Evolutionary conservation across 1,284 basidiomycete species (phyloP).

Genomic region (Rhizopogon hawkerae): DNA sequence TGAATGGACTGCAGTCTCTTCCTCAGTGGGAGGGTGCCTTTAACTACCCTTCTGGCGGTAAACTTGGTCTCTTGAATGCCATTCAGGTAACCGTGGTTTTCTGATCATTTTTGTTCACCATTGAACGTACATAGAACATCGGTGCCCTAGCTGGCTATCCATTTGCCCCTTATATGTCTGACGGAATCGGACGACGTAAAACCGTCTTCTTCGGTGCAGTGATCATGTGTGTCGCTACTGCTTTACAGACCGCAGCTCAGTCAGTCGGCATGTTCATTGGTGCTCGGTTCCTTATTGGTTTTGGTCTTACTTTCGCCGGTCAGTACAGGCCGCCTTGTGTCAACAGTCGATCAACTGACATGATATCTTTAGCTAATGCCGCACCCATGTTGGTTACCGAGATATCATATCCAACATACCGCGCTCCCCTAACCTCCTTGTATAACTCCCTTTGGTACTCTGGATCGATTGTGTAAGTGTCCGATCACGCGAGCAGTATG

Average conservation of each 20-base stretch:
- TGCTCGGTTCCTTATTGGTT: slow-evolving; percentile 72
- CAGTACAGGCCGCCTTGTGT: slow-evolving; percentile 9
- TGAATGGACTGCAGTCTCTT: slow-evolving; percentile 68
- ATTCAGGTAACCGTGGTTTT: slow-evolving; percentile 48
- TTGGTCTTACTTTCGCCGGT: slow-evolving; percentile 67
- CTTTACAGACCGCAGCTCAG: slow-evolving; percentile 60
- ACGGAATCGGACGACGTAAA: slow-evolving; percentile 55
- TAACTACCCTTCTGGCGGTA: slow-evolving; percentile 42
- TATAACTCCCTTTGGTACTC: slow-evolving; percentile 81
- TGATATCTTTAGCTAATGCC: slow-evolving; percentile 39
- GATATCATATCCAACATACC: slow-evolving; percentile 68
- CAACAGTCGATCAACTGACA: background rate
- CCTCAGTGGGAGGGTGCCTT: slow-evolving; percentile 55
- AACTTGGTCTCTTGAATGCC: slow-evolving; percentile 66
- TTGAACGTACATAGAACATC: slow-evolving; percentile 41
- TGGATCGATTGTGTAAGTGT: slow-evolving; percentile 57
- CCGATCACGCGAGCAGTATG: background rate
- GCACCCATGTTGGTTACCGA: slow-evolving; percentile 73
- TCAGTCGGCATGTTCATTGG: slow-evolving; percentile 77
- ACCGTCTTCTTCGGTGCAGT: slow-evolving; percentile 56
- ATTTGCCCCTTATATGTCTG: slow-evolving; percentile 62
- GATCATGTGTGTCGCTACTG: slow-evolving; percentile 61
- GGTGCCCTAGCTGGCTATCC: slow-evolving; percentile 59
- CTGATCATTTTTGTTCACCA: slow-evolving; percentile 3
- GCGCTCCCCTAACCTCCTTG: slow-evolving; percentile 59